These are phyloP conservation scores for Trichoderma asperellum DNA, from an alignment of 2,329 filamentous ascomycete species.

Conservation along the genomic window DNA sequence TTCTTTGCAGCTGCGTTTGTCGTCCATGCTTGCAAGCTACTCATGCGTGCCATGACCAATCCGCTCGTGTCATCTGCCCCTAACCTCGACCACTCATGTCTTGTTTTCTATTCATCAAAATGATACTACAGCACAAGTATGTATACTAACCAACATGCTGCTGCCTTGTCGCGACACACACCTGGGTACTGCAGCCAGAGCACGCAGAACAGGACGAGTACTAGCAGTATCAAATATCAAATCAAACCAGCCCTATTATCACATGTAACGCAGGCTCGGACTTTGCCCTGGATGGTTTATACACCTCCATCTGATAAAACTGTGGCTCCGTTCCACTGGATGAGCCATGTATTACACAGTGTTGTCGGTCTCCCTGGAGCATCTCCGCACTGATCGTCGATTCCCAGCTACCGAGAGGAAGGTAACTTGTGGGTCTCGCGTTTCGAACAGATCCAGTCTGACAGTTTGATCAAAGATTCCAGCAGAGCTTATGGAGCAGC, in stretches of 20 bases:
- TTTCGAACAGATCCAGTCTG: constrained; percentile 8
- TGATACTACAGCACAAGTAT: neutral
- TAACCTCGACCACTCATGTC: constrained; percentile 14
- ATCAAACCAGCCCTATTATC: neutral
- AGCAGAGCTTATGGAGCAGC: neutral
- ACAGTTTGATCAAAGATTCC: neutral
- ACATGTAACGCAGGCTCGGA: neutral
- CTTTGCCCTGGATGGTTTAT: neutral
- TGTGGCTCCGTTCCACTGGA: constrained; percentile 12
- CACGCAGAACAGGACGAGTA: no score
- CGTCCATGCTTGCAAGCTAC: neutral
- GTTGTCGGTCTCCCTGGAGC: constrained; percentile 14
- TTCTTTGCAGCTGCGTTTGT: constrained; percentile 5
- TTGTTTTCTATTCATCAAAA: neutral
- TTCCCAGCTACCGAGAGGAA: constrained; percentile 21
- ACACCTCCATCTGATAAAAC: neutral
- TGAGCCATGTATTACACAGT: neutral
- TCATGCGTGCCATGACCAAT: constrained; percentile 13
- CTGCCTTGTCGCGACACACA: constrained; percentile 3
- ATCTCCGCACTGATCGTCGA: constrained; percentile 29
- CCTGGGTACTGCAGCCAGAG: neutral
- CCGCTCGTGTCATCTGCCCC: constrained; percentile 8
- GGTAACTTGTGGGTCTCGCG: constrained; percentile 21
- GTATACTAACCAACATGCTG: no score
- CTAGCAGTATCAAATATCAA: no score